Base-by-base conservation (phyloP, 106 monocot genomes). In the Dendrobium nobile region DNA sequence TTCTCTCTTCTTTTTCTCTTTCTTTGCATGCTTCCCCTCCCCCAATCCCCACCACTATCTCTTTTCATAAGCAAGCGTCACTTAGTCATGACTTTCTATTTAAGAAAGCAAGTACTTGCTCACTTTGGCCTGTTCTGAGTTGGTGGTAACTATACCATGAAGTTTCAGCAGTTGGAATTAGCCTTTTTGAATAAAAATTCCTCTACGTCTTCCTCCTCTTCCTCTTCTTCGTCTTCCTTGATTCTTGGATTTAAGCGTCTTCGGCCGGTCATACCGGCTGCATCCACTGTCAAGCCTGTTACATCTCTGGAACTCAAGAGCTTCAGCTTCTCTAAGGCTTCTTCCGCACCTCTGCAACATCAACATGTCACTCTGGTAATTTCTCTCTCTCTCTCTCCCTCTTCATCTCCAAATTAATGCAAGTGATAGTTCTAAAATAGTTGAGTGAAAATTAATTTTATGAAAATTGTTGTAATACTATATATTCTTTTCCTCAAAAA, bases 111-210 rank as follows among this genome's bases (percentile, higher is more conserved):
- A 18, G 73, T 4, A 19, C 41, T 43, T 16, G 16, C 13, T 87
- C 74, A 11, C 64, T 75, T 58, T 68, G 54, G 9, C 42, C 27
- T 15, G 17, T 11, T 15, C 16, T 17, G 42, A 51, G 20, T 43
- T n/a, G n/a, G 16, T 41, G 44, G 33, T 16, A 81, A 22, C 9
- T 40, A 74, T 73, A 58, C 79, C 67, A 85, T 85, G 84, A 84
- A 75, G 84, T 18, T 84, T 22, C 80, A 87, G 37, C 73, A 84
- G 11, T 42, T 84, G 37, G 11, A 17, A 19, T 16, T 79, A 41
- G 74, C 75, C 19, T 75, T 78, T 77, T 8, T 56, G 19, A 75
- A 86, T 68, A 22, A 16, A 7, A 16, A 77, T 7, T 28, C 73
- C 37, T 45, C 59, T 0, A 44, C 78, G 17, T 33, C 40, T 1